Base-by-base conservation (phyloP, 163 green algal species). In the Chlorella variabilis region DNA sequence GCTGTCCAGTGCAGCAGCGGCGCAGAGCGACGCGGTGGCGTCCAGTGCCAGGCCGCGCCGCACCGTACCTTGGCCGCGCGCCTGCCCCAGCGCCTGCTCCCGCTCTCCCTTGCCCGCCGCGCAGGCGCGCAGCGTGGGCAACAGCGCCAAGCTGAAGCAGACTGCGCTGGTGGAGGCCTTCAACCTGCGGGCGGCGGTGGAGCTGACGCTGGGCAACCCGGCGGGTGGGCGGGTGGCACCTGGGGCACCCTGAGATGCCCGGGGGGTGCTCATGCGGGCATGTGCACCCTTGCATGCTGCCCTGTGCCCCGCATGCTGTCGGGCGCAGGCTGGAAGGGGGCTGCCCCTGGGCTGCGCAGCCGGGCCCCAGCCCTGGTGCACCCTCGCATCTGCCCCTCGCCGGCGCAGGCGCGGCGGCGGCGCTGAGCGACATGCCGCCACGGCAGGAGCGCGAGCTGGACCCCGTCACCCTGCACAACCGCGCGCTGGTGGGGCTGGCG, bases 101-200 rank as follows among this genome's bases (percentile, higher is more conserved):
- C n/a, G n/a, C n/a, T n/a, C n/a, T n/a, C n/a, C n/a, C n/a, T 11
- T 54, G 45, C 45, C 45, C 15, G 45, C 45, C 45, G 3, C 49
- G 66, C 77, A 83, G 77, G 77, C 94, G n/a, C 90, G 91, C 66
- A 94, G 87, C 77, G 92, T 97, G 25, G 93, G 92, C 75, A 98
- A 98, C 91, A 95, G 87, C 82, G 88, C 91, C 75, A 87, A 87
- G 66, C 88, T 98, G n/a, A 92, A 92, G 79, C 88, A 95, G 74
- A 95, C 91, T 4, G 93, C 91, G 11, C 90, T 98, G 11, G 88
- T 98, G 20, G 93, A 97, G 87, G 92, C 92, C 0, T 95, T 97
- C 90, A 97, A 97, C 82, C 86, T 97, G 56, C 94, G 96, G 84
- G 92, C 90, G 1, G 94, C 94, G 2, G 94, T 98, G 39, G 94